Percentiles rank a stretch among this genome's conserved stretches.
Evolutionary conservation across 2,329 filamentous ascomycete species (phyloP).

Genomic region (Lasiodiplodia theobromae): DNA sequence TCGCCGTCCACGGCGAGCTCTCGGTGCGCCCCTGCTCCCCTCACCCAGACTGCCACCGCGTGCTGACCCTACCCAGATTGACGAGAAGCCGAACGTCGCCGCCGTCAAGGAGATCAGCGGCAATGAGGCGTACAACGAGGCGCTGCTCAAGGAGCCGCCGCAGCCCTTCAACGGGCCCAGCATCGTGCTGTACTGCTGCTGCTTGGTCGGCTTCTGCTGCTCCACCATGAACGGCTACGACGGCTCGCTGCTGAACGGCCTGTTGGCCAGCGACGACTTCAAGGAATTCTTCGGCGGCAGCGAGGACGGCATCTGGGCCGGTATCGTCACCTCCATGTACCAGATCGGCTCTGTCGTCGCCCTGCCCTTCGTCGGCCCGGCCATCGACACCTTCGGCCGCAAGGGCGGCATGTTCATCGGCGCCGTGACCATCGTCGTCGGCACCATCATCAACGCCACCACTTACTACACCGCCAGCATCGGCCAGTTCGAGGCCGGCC

Average conservation of each 20-base stretch:
- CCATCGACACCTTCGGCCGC: constrained; percentile 52
- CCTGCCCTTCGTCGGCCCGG: constrained; percentile 53
- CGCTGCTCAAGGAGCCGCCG: constrained; percentile 61
- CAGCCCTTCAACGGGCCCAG: constrained; percentile 33
- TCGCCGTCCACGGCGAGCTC: constrained; percentile 10
- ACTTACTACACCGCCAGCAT: constrained; percentile 45
- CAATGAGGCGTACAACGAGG: constrained; percentile 63
- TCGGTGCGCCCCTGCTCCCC: not conserved
- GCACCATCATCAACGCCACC: constrained; percentile 59
- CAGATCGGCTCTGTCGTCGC: constrained; percentile 56
- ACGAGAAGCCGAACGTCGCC: constrained; percentile 18
- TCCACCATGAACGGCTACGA: constrained; percentile 56
- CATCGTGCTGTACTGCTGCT: constrained; percentile 38
- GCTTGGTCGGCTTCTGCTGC: constrained; percentile 31
- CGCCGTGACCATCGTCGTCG: constrained; percentile 59
- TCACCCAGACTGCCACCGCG: not conserved
- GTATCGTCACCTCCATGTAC: constrained; percentile 59
- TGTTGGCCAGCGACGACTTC: constrained; percentile 57
- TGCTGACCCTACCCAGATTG: constrained; percentile 9
- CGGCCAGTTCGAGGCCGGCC: constrained; percentile 64
- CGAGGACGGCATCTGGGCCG: constrained; percentile 50
- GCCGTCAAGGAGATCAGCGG: constrained; percentile 56
- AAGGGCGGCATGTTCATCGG: constrained; percentile 63
- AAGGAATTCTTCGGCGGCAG: constrained; percentile 52
- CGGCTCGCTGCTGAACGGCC: constrained; percentile 57